Percentiles rank a stretch among this genome's conserved stretches.
Conservation (phyloP, 257 asterid species). For the Marsdenia floribunda region DNA sequence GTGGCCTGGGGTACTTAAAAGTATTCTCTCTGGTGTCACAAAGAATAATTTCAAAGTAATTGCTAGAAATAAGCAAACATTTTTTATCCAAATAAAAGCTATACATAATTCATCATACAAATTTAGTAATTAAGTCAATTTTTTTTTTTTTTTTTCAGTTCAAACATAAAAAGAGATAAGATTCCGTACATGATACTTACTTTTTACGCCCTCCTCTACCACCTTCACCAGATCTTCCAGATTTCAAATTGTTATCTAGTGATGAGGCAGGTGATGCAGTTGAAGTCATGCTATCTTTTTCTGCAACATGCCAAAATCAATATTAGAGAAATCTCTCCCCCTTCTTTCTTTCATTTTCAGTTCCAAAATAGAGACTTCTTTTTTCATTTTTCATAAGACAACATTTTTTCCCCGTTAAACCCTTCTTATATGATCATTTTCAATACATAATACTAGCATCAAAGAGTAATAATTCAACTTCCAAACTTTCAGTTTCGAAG, state of each 20-base stretch:
- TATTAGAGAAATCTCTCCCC: background rate
- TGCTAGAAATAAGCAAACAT: no score
- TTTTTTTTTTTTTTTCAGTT: no score
- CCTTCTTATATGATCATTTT: no score
- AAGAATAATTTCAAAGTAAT: background rate
- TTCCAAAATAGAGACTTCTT: no score
- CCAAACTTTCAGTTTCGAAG: no score
- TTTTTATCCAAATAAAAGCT: background rate
- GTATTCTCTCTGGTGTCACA: background rate
- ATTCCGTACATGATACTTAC: conserved; percentile 28
- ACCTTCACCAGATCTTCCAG: conserved; percentile 77
- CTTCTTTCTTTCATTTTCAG: no score
- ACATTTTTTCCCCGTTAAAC: no score
- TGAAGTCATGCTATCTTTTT: conserved; percentile 59
- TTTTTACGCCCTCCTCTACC: conserved; percentile 92
- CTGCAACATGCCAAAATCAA: conserved; percentile 35
- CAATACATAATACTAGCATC: no score
- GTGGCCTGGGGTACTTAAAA: background rate
- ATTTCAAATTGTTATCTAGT: conserved; percentile 51
- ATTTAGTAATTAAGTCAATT: background rate
- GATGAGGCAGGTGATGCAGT: conserved; percentile 47
- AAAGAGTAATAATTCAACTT: background rate
- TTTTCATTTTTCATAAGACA: no score
- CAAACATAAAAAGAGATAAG: background rate
- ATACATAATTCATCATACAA: background rate